These are phyloP conservation scores for Prunus mongolica DNA, from an alignment of 306 rosid species.

Conservation along the genomic window DNA sequence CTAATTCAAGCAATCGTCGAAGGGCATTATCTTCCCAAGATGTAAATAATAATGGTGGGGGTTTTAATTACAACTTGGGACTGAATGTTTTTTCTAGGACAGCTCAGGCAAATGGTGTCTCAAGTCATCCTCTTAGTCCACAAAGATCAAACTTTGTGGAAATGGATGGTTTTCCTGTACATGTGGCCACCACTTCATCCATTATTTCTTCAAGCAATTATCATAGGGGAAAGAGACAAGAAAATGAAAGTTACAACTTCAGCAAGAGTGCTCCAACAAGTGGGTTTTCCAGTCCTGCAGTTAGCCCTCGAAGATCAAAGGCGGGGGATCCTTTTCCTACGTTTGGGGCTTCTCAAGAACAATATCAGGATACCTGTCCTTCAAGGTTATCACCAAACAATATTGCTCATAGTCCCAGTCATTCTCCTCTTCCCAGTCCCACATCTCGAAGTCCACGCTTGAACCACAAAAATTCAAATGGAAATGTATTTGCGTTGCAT, in stretches of 20 bases:
- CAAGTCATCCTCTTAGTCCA: constrained; percentile 13
- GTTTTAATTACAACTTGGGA: constrained; percentile 21
- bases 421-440: constrained; percentile 55
- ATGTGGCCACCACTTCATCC: constrained; percentile 28
- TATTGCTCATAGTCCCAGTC: constrained; percentile 42
- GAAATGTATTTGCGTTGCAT: constrained; percentile 15
- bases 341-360: constrained; percentile 23
- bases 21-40: constrained; percentile 12
- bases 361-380: constrained; percentile 29
- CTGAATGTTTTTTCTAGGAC: constrained; percentile 25
- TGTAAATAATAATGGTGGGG: constrained; percentile 2
- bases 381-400: constrained; percentile 26
- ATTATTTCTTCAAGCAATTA: constrained; percentile 29
- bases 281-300: constrained; percentile 63
- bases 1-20: constrained; percentile 16
- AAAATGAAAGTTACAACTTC: constrained; percentile 21
- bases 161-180: constrained; percentile 10
- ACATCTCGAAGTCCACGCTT: constrained; percentile 26
- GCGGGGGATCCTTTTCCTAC: constrained; percentile 35
- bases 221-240: constrained; percentile 31
- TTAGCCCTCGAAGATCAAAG: constrained; percentile 68
- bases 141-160: constrained; percentile 17
- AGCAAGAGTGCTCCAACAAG: constrained; percentile 85
- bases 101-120: constrained; percentile 22
- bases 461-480: constrained; percentile 38